Percentiles rank a stretch among this genome's conserved stretches.
Evolutionary conservation across 306 rosid genomes (phyloP).

Genomic region (Delonix regia): DNA sequence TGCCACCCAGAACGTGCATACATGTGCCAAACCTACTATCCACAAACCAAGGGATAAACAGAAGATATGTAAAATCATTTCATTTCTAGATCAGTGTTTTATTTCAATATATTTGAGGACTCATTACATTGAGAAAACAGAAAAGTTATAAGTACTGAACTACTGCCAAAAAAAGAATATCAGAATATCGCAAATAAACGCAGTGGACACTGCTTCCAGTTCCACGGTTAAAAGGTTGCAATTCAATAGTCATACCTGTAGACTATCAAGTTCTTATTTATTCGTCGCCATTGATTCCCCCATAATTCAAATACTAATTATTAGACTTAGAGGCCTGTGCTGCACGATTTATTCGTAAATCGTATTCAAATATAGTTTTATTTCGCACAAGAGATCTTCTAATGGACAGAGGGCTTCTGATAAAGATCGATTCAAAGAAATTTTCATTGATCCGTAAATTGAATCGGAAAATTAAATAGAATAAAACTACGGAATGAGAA

Average conservation of each 20-base stretch:
- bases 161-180: not conserved
- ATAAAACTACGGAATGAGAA: not conserved
- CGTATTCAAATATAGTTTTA: slow-evolving; percentile 3
- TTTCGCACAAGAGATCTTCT: not conserved
- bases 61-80: not conserved
- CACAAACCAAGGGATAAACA: not conserved
- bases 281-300: slow-evolving; percentile 20
- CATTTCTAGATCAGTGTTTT: not conserved
- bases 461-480: slow-evolving; percentile 24
- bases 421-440: slow-evolving; percentile 4
- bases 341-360: slow-evolving; percentile 5
- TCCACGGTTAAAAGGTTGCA: not conserved
- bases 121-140: not conserved
- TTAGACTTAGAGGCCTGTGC: not conserved
- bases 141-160: not conserved
- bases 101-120: not conserved
- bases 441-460: slow-evolving; percentile 15
- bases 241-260: too few species aligned
- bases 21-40: not conserved
- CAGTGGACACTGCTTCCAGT: not conserved
- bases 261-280: slow-evolving; percentile 1
- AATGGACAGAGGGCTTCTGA: not conserved
- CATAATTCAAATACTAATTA: slow-evolving; percentile 9
- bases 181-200: not conserved
- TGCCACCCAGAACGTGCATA: too few species aligned